These are phyloP conservation scores for Candida taoyuanica DNA, from an alignment of 805 yeast species.

Conservation along the genomic window DNA sequence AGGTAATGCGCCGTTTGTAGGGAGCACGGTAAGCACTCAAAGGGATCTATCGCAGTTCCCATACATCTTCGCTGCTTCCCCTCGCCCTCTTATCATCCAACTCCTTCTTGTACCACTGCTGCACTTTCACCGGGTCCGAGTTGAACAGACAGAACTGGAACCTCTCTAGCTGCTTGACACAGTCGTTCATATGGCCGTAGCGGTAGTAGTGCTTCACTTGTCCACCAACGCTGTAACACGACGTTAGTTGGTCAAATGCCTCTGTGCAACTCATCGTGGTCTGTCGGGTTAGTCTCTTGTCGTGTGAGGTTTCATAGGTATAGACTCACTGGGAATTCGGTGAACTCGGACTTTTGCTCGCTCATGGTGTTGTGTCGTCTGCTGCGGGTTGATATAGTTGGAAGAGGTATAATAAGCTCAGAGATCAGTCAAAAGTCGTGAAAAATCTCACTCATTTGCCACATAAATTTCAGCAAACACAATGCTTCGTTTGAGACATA, in stretches of 20 bases:
- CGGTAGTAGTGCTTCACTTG: constrained; percentile 81
- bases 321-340: constrained; percentile 24
- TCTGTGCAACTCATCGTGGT: constrained; percentile 68
- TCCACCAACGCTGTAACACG: constrained; percentile 88
- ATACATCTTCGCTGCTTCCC: constrained; percentile 83
- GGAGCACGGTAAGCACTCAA: too few relatives aligned
- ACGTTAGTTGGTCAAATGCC: constrained; percentile 80
- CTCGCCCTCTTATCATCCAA: constrained; percentile 54
- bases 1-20: neutral
- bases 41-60: constrained; percentile 43
- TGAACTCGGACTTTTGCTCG: constrained; percentile 6
- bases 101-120: constrained; percentile 63
- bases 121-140: constrained; percentile 56
- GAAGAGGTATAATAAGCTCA: too few relatives aligned
- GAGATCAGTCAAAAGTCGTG: too few relatives aligned
- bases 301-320: constrained; percentile 1
- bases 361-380: too few relatives aligned
- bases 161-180: constrained; percentile 66
- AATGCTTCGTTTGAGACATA: too few relatives aligned
- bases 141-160: constrained; percentile 75
- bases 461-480: too few relatives aligned
- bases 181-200: constrained; percentile 70
- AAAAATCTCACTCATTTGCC: too few relatives aligned
- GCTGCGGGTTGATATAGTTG: too few relatives aligned
- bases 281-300: constrained; percentile 14